Percentiles rank a stretch among this genome's conserved stretches.
Conservation (phyloP, 805 yeast genomes). For the Cyberlindnera mycetangii region DNA sequence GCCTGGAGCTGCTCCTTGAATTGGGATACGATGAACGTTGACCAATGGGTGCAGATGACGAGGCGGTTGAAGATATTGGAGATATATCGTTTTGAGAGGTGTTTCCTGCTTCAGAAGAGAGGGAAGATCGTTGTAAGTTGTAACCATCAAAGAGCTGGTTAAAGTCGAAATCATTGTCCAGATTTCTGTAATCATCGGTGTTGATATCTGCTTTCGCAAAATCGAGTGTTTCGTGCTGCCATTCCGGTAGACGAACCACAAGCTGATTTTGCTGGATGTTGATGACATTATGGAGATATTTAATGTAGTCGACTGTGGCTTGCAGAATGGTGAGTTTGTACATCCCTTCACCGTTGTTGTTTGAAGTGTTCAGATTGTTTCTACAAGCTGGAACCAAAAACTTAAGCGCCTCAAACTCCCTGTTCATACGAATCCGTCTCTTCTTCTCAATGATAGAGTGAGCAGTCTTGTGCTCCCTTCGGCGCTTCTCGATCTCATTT, state of each 20-base stretch:
- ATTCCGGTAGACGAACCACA: conserved; percentile 19
- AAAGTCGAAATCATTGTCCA: conserved; percentile 55
- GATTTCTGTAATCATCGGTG: conserved; percentile 56
- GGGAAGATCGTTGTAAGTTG: conserved; percentile 3
- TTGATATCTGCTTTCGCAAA: conserved; percentile 56
- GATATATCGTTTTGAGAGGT: too few relatives aligned
- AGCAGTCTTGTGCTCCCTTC: conserved; percentile 49
- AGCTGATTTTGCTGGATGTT: conserved; percentile 48
- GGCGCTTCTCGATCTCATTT: conserved; percentile 37
- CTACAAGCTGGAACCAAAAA: conserved; percentile 78
- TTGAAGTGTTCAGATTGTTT: conserved; percentile 26
- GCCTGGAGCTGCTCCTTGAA: background rate
- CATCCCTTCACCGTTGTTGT: conserved; percentile 52
- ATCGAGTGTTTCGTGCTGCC: conserved; percentile 28
- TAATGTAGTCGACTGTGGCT: conserved; percentile 78
- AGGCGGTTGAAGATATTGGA: background rate
- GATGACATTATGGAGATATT: conserved; percentile 61
- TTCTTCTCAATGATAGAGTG: conserved; percentile 81
- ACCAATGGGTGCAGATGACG: conserved; percentile 3
- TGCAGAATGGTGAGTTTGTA: conserved; percentile 78
- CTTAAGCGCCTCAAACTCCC: conserved; percentile 80
- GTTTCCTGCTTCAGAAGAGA: background rate
- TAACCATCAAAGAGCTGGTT: conserved; percentile 24
- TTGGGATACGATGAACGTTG: background rate
- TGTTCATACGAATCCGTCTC: conserved; percentile 72